These are phyloP conservation scores for Dipteronia sinensis DNA, from an alignment of 345 rosid genomes.

Conservation along the genomic window DNA sequence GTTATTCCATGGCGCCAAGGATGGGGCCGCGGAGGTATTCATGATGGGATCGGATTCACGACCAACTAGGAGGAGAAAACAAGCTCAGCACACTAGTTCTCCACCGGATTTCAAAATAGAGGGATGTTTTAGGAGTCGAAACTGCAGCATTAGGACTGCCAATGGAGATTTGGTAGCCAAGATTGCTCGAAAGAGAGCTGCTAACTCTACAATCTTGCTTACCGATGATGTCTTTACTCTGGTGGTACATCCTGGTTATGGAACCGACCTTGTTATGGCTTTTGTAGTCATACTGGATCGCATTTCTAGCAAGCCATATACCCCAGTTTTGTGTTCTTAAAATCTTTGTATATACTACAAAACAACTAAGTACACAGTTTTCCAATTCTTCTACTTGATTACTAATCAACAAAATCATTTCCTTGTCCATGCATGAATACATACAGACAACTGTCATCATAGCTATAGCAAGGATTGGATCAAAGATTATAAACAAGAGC, in stretches of 20 bases:
- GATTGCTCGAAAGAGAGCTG: conserved; percentile 37
- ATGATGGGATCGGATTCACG: conserved; percentile 17
- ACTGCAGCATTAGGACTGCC: conserved; percentile 29
- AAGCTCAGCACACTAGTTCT: not conserved
- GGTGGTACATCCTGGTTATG: conserved; percentile 42
- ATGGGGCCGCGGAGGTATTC: conserved; percentile 36
- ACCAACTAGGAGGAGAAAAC: not conserved
- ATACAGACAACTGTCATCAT: no score
- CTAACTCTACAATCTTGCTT: conserved; percentile 38
- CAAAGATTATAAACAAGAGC: no score
- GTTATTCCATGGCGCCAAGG: conserved; percentile 23
- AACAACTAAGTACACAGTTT: not conserved
- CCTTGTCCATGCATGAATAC: no score
- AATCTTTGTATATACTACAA: not conserved
- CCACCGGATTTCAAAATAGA: conserved; percentile 43
- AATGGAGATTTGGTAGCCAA: conserved; percentile 32
- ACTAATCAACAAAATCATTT: no score
- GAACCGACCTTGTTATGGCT: conserved; percentile 46
- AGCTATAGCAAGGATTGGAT: no score
- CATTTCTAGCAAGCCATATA: conserved; percentile 31
- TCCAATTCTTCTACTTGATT: not conserved
- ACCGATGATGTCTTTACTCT: conserved; percentile 52
- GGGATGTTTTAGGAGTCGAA: conserved; percentile 43
- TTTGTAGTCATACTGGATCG: conserved; percentile 50
- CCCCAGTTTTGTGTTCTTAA: conserved; percentile 42